Conservation (phyloP, 306 rosid genomes). For the Cicer chorassanicum region DNA sequence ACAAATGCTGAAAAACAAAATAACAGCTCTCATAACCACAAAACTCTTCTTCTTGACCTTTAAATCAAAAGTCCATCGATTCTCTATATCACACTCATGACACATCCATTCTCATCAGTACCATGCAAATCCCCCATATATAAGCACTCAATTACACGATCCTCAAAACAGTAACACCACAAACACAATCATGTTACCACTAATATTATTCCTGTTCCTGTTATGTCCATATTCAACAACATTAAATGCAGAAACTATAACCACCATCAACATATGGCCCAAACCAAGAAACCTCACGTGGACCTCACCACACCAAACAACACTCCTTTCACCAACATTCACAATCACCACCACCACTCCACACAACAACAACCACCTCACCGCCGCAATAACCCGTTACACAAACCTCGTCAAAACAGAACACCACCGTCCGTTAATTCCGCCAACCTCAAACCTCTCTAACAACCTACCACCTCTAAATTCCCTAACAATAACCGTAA, state of each 20-base stretch:
- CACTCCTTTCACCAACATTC: conserved; percentile 68
- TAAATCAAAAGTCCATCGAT: background rate
- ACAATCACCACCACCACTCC: conserved; percentile 51
- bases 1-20: background rate
- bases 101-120: background rate
- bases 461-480: conserved; percentile 52
- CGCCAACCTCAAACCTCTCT: conserved; percentile 46
- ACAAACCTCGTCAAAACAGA: conserved; percentile 60
- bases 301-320: conserved; percentile 57
- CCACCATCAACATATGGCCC: conserved; percentile 71
- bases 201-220: background rate
- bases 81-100: background rate
- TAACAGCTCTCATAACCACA: background rate
- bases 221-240: background rate
- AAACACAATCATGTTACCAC: background rate
- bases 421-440: conserved; percentile 61
- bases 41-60: background rate
- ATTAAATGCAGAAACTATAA: background rate
- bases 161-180: background rate
- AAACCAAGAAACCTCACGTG: conserved; percentile 68
- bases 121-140: conserved; percentile 10
- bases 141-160: background rate
- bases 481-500: conserved; percentile 47
- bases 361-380: conserved; percentile 52
- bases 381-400: conserved; percentile 65